Conservation (phyloP, 768 basidiomycete species). For the Auricularia auricula-judae region DNA sequence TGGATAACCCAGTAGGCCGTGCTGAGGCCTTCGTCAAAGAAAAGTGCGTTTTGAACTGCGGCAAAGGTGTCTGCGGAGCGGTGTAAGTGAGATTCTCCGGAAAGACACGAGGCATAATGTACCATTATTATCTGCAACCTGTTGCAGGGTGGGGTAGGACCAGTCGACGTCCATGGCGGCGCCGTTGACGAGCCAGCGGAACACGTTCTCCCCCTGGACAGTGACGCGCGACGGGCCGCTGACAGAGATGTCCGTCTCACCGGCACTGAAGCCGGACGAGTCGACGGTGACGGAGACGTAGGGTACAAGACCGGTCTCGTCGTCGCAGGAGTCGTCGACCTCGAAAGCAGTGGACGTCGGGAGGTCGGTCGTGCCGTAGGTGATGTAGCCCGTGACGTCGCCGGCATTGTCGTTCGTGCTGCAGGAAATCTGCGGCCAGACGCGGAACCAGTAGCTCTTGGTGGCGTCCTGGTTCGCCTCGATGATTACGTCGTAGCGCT, state of each 20-base stretch:
- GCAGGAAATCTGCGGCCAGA: neutral
- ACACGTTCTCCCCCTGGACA: neutral
- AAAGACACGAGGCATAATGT: neutral
- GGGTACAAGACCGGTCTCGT: neutral
- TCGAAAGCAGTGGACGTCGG: neutral
- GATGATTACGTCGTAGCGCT: slow-evolving; percentile 4
- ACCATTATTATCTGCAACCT: neutral
- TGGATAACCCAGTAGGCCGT: neutral
- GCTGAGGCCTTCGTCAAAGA: neutral
- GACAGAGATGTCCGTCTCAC: neutral
- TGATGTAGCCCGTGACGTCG: neutral
- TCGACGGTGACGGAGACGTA: neutral
- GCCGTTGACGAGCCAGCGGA: neutral
- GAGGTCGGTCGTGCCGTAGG: neutral
- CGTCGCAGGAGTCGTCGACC: neutral
- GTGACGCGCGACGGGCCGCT: neutral
- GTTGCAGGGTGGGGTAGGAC: neutral
- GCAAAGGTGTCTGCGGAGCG: neutral
- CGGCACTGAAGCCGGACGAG: neutral
- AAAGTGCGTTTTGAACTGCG: neutral
- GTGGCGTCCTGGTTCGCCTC: slow-evolving; percentile 3
- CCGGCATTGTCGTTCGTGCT: neutral
- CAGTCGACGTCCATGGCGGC: neutral
- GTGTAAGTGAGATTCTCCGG: neutral
- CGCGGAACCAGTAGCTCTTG: slow-evolving; percentile 1